Evolutionary conservation across 2,329 filamentous ascomycete genomes (phyloP), one percentile per base, ranked within the genome.

Genomic region (Ascosphaera aggregata): DNA sequence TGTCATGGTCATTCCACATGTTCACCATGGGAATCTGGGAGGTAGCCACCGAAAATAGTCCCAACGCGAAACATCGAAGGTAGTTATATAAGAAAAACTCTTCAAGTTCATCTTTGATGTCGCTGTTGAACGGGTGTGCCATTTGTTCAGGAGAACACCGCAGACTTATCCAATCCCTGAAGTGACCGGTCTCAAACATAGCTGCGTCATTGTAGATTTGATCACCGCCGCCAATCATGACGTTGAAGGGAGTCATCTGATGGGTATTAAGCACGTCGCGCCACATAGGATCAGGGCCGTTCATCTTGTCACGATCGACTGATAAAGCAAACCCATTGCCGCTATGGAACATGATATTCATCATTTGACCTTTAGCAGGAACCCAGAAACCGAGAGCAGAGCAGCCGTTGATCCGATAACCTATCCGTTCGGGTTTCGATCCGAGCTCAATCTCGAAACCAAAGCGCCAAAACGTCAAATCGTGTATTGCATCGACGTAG

Each of bases 281-380:
- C 89, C 91, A 98, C 58, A 98, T 67, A 1, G 89, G 89, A 57
- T 98, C 89, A 0, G 91, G 89, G 0, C 89, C 89, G 51, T 77
- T 89, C 53, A 94, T 77, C 36, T 75, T 67, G 51, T 91, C 69
- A 0, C 82, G 62, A 44, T 92, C 75, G 18, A 80, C 79, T 41
- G 71, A 77, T 39, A 77, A 56, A 48, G 81, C 86, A 62, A 98
- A 98, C 2, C 91, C 89, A 54, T 98, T 98, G 62, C 89, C 93
- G 54, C 80, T 93, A 61, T 95, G 72, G 60, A 94, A 98, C 84
- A 95, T 93, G 54, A 94, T 80, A 59, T 95, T 94, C 89, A 98
- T 98, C 2, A 79, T 71, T 54, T 92, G 69, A 13, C 73, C 77
- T 38, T 67, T 70, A 22, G 77, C 78, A 3, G 91, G 89, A 1